Conservation (phyloP, 2,329 filamentous ascomycete species). For the Macrophomina tecta region DNA sequence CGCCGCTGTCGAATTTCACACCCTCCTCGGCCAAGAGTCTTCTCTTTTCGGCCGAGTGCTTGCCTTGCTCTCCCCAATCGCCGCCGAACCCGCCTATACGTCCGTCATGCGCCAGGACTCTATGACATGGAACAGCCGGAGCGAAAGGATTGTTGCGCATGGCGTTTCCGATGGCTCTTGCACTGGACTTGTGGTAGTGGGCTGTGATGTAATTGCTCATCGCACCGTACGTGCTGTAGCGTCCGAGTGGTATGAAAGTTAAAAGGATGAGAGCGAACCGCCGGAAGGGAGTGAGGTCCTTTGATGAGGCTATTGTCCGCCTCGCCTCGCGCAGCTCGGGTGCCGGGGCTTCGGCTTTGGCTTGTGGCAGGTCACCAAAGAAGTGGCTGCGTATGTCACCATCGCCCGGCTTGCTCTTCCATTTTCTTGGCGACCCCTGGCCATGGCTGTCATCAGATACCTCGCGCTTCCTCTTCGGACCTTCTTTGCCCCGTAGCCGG, state of each 20-base stretch:
- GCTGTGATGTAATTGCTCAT: constrained; percentile 41
- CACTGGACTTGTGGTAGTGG: constrained; percentile 37
- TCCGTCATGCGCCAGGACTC: constrained; percentile 42
- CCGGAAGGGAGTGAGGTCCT: constrained; percentile 57
- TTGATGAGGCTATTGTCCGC: constrained; percentile 50
- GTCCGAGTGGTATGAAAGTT: constrained; percentile 42
- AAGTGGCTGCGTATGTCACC: constrained; percentile 40
- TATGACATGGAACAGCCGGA: constrained; percentile 51
- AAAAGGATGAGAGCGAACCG: constrained; percentile 43
- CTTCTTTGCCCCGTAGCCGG: constrained; percentile 44
- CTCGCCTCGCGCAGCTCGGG: constrained; percentile 38
- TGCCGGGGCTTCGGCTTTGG: constrained; percentile 5
- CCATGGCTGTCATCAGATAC: constrained; percentile 8
- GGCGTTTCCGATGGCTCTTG: constrained; percentile 43
- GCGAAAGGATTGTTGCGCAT: constrained; percentile 44
- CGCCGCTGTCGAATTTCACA: constrained; percentile 51
- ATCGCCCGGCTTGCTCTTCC: neutral
- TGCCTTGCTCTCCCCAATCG: constrained; percentile 54
- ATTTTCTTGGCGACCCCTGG: constrained; percentile 8
- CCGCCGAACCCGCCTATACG: constrained; percentile 56
- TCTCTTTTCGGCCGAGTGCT: constrained; percentile 50
- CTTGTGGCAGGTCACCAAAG: constrained; percentile 27
- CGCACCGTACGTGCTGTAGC: constrained; percentile 45
- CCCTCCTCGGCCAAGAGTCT: constrained; percentile 51
- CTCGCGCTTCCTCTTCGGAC: constrained; percentile 30